Evolutionary conservation across 192 early-diverging fungal genomes (phyloP).

Genomic region (Spinellus fusiger): DNA sequence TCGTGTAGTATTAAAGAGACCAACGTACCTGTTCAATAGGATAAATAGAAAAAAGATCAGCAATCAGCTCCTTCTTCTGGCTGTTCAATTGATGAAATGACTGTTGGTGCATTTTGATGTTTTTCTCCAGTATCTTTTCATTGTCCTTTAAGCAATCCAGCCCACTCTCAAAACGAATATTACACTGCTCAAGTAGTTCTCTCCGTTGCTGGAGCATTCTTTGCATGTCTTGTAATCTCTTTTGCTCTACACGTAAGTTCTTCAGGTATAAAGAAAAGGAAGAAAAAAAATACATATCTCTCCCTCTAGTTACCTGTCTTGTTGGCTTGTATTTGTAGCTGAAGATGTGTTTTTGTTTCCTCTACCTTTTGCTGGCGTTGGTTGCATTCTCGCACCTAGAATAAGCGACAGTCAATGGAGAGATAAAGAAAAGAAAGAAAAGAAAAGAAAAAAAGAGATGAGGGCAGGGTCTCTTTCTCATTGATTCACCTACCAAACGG

Average conservation of each 20-base stretch:
- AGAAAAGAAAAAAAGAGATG: too few relatives aligned
- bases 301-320: neutral
- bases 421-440: too few relatives aligned
- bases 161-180: neutral
- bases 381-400: conserved; percentile 7
- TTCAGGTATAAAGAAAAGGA: too few relatives aligned
- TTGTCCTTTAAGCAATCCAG: conserved; percentile 14
- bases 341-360: neutral
- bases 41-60: conserved; percentile 53
- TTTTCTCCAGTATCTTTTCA: conserved; percentile 15
- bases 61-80: conserved; percentile 45
- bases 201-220: neutral
- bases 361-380: conserved; percentile 6
- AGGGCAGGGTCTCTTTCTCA: neutral
- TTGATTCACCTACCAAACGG: conserved; percentile 1
- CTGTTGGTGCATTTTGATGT: conserved; percentile 22
- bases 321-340: neutral
- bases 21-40: conserved; percentile 55
- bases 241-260: too few relatives aligned
- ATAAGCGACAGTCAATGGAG: too few relatives aligned
- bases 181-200: neutral
- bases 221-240: neutral
- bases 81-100: conserved; percentile 21
- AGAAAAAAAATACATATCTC: neutral
- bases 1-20: neutral